Base-by-base conservation (phyloP, 495 filamentous ascomycete genomes). In the Penicillium parvum region DNA sequence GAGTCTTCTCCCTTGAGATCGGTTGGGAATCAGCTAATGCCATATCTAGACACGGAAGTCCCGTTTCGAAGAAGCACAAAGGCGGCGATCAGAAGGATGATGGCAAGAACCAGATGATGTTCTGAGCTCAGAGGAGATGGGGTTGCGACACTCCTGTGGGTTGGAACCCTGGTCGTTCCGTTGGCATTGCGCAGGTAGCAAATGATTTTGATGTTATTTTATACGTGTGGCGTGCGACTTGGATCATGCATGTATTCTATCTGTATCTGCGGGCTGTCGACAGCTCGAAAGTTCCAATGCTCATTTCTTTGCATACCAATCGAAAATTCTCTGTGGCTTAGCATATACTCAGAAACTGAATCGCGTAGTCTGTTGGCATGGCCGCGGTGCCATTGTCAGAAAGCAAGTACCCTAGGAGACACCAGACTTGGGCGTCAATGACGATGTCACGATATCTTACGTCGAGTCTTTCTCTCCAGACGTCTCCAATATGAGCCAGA, bases 11-110 rank as follows among this genome's bases (percentile, higher is more conserved):
- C 7, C 48, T 36, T 19, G 26, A n/a, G 18, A 23, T 12, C 20
- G 0, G 15, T 16, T 18, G 28, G 29, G 3, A 26, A 7, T 52
- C 25, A 41, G 37, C 56, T 52, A 40, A 55, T 30, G n/a, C 52
- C n/a, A 32, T 39, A 34, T 42, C 17, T 43, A 76, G 71, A 5
- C 78, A 85, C 38, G 82, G 73, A 26, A 88, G 84, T 64, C 82
- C 82, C 3, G 78, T 74, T 21, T 71, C 74, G 17, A 75, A 78
- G 55, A 75, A 75, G 44, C 59, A 68, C 26, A 64, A 74, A 20
- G 52, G 61, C n/a, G 42, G 55, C 23, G 42, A 49, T 27, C 15
- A 60, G 23, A 37, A 60, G 42, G 25, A 58, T 32, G 58, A 62
- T 28, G 52, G 52, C 30, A 61, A 59, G 60, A 45, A 40, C 40